Percentiles rank a stretch among this genome's conserved stretches.
Conservation (phyloP, 352 stramenopile genomes). For the Globisporangium perplexum region DNA sequence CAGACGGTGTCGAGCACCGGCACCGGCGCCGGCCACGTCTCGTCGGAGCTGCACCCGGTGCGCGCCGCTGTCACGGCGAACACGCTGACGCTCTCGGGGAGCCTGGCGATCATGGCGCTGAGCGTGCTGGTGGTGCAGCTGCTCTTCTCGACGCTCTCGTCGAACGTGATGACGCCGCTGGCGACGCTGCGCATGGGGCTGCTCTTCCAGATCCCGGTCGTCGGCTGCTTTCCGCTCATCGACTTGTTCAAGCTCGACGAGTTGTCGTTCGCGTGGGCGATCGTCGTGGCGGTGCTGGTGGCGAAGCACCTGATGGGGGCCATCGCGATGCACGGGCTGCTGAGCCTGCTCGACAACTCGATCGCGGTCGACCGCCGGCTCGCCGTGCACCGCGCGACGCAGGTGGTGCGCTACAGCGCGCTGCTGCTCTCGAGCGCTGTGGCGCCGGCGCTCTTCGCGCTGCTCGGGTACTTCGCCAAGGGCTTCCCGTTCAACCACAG, state of each 20-base stretch:
- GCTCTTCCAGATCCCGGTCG: slow-evolving; percentile 67
- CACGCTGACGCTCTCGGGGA: slow-evolving; percentile 51
- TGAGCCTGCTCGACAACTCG: slow-evolving; percentile 73
- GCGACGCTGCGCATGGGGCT: slow-evolving; percentile 69
- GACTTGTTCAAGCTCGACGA: slow-evolving; percentile 66
- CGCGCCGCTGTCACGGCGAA: slow-evolving; percentile 42
- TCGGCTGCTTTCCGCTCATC: slow-evolving; percentile 66
- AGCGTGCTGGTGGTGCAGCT: slow-evolving; percentile 50
- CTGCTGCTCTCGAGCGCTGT: slow-evolving; percentile 48
- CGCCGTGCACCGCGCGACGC: slow-evolving; percentile 57
- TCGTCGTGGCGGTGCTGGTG: slow-evolving; percentile 53
- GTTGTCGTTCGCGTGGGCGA: slow-evolving; percentile 47
- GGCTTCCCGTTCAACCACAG: slow-evolving; percentile 76
- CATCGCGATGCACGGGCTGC: slow-evolving; percentile 58
- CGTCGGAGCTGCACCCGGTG: slow-evolving; percentile 18
- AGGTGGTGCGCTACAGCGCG: slow-evolving; percentile 52
- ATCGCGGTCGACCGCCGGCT: slow-evolving; percentile 67
- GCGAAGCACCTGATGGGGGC: slow-evolving; percentile 58
- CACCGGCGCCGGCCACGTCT: slow-evolving; percentile 2
- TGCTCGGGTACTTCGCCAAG: slow-evolving; percentile 72
- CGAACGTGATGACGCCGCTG: slow-evolving; percentile 68
- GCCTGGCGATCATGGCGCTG: slow-evolving; percentile 42
- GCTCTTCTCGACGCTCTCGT: slow-evolving; percentile 42
- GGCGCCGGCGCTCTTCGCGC: slow-evolving; percentile 53
- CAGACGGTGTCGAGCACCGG: not conserved